Evolutionary conservation across 768 basidiomycete species (phyloP).

Genomic region (Hygrophoropsis aurantiaca): DNA sequence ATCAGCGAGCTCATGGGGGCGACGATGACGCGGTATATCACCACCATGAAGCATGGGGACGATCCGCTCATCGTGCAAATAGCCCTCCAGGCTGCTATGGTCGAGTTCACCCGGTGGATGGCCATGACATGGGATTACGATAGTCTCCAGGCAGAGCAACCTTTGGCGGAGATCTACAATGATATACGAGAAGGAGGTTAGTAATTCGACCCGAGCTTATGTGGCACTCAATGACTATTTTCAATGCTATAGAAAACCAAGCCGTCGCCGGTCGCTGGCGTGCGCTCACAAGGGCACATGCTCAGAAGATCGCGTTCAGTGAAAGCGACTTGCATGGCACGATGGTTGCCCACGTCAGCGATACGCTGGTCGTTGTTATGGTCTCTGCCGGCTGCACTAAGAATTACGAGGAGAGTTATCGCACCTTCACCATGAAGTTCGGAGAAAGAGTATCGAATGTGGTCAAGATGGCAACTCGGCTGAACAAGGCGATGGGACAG

Average conservation of each 20-base stretch:
- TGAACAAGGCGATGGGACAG: slow-evolving; percentile 54
- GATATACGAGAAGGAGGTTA: slow-evolving; percentile 45
- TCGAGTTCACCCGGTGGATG: slow-evolving; percentile 33
- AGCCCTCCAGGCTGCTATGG: slow-evolving; percentile 33
- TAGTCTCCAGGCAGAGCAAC: slow-evolving; percentile 25
- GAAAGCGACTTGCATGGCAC: slow-evolving; percentile 31
- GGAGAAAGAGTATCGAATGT: slow-evolving; percentile 34
- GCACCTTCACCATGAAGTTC: slow-evolving; percentile 31
- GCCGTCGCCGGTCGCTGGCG: slow-evolving; percentile 57
- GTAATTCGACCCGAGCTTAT: slow-evolving; percentile 4
- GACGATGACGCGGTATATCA: slow-evolving; percentile 22
- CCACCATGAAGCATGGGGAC: slow-evolving; percentile 21
- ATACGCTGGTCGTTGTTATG: slow-evolving; percentile 43
- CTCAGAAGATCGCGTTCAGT: slow-evolving; percentile 31
- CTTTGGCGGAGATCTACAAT: slow-evolving; percentile 33
- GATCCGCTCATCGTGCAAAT: slow-evolving; percentile 42
- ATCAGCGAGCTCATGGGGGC: slow-evolving; percentile 32
- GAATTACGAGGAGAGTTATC: slow-evolving; percentile 30
- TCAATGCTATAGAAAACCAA: slow-evolving; percentile 42
- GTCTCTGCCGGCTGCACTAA: slow-evolving; percentile 39
- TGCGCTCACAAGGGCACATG: slow-evolving; percentile 50
- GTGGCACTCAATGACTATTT: neutral
- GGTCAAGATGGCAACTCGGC: slow-evolving; percentile 28
- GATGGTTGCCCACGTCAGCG: slow-evolving; percentile 44
- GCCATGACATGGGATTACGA: slow-evolving; percentile 35